Evolutionary conservation across 2,329 filamentous ascomycete genomes (phyloP).

Genomic region (Teratosphaeria nubilosa): DNA sequence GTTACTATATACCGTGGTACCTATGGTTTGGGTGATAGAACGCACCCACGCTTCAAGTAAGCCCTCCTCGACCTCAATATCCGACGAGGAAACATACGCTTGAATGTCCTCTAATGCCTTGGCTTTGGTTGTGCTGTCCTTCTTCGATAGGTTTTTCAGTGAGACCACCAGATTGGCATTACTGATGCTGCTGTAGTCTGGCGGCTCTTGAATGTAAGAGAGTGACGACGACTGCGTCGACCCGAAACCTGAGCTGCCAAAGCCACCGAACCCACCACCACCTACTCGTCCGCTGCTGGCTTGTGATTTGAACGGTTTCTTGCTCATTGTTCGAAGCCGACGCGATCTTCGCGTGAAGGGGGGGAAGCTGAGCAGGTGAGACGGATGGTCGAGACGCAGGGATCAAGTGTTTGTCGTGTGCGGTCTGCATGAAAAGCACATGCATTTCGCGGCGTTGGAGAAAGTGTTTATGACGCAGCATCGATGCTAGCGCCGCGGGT

Average conservation of each 20-base stretch:
- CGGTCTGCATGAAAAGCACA: too few relatives aligned
- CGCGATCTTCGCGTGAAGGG: not conserved
- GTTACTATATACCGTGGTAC: slow-evolving; percentile 21
- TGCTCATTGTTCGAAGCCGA: slow-evolving; percentile 39
- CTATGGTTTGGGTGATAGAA: slow-evolving; percentile 13
- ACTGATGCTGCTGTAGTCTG: slow-evolving; percentile 65
- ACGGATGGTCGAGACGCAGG: too few relatives aligned
- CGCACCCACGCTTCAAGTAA: slow-evolving; percentile 82
- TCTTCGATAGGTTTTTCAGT: slow-evolving; percentile 90
- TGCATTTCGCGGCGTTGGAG: too few relatives aligned
- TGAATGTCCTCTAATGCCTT: slow-evolving; percentile 84
- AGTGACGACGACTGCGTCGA: slow-evolving; percentile 50
- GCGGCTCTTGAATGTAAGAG: slow-evolving; percentile 80
- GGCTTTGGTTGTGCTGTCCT: slow-evolving; percentile 82
- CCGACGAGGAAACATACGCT: slow-evolving; percentile 48
- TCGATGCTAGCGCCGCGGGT: not conserved
- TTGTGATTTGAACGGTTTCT: slow-evolving; percentile 50
- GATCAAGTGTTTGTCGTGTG: too few relatives aligned
- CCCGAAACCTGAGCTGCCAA: slow-evolving; percentile 32
- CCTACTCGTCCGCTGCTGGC: slow-evolving; percentile 53
- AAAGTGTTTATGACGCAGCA: too few relatives aligned
- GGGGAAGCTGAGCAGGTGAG: not conserved
- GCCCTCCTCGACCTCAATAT: slow-evolving; percentile 61
- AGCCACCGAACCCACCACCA: slow-evolving; percentile 26
- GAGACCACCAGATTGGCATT: slow-evolving; percentile 75